Conservation (phyloP, 768 basidiomycete species). For the Pholiota microspora region DNA sequence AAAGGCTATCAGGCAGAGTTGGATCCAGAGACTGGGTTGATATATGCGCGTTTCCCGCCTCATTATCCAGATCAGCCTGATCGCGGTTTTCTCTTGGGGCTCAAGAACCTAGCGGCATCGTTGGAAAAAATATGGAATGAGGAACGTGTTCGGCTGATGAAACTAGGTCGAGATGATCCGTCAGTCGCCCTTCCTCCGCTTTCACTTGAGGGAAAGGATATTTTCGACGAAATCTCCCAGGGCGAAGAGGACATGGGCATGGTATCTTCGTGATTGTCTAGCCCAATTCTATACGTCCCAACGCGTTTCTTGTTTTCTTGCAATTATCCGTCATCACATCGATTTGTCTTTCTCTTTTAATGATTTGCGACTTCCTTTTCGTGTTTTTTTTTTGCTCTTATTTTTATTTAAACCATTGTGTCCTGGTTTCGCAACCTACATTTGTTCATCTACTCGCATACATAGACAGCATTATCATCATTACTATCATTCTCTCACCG, state of each 20-base stretch:
- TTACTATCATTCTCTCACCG: background rate
- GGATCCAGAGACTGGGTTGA: constrained; percentile 77
- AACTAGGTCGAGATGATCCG: constrained; percentile 58
- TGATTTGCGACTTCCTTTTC: no score
- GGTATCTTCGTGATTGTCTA: constrained; percentile 58
- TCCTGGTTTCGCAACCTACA: constrained; percentile 8
- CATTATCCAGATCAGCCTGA: constrained; percentile 89
- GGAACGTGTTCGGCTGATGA: constrained; percentile 71
- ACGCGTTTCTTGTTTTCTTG: no score
- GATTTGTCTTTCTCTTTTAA: background rate
- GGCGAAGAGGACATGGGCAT: constrained; percentile 69
- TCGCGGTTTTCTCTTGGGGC: constrained; percentile 89
- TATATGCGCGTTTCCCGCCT: constrained; percentile 93
- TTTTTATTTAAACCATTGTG: background rate
- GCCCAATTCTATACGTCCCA: background rate
- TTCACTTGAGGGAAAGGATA: constrained; percentile 70
- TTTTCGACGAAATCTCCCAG: constrained; percentile 74
- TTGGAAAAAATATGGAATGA: constrained; percentile 87
- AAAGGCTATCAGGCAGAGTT: constrained; percentile 82
- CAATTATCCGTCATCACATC: no score
- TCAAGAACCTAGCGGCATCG: constrained; percentile 75
- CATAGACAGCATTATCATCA: constrained; percentile 18
- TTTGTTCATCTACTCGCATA: constrained; percentile 12
- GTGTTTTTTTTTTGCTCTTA: background rate
- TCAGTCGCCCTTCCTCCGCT: constrained; percentile 56